Percentiles rank a stretch among this genome's conserved stretches.
Conservation (phyloP, 257 asterid species). For the Forsythia suspensa region DNA sequence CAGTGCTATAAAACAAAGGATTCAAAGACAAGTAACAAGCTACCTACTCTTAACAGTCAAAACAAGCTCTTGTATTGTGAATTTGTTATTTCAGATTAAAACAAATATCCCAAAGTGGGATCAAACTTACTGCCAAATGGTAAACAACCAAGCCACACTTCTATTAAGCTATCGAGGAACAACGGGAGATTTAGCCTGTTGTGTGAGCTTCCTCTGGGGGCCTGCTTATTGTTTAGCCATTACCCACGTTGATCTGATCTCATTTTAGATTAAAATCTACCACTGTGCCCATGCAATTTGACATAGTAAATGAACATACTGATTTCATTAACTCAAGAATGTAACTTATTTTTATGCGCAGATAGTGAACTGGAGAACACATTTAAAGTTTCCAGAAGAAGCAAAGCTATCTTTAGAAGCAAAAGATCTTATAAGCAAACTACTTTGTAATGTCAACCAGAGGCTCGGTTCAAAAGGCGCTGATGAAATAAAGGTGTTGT, state of each 20-base stretch:
- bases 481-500: constrained; percentile 36
- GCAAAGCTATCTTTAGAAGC: constrained; percentile 34
- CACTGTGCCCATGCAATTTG: not conserved
- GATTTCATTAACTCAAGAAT: not conserved
- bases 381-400: constrained; percentile 40
- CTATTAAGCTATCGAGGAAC: not conserved
- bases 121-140: not conserved
- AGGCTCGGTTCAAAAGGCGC: constrained; percentile 41
- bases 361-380: constrained; percentile 38
- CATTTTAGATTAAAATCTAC: not conserved
- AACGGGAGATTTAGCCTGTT: not conserved
- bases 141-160: not conserved
- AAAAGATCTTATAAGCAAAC: constrained; percentile 29
- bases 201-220: not conserved
- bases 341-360: constrained; percentile 1
- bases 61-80: not conserved
- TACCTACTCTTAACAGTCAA: not conserved
- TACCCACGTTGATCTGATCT: not conserved
- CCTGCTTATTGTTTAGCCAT: not conserved
- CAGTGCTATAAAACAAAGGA: not conserved
- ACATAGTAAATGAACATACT: not conserved
- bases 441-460: constrained; percentile 33
- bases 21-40: not conserved
- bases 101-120: not conserved
- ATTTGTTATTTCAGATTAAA: not conserved